Evolutionary conservation across 2,329 filamentous ascomycete genomes (phyloP), one percentile per base, ranked within the genome.

Genomic region (Cadophora luteo-olivacea): DNA sequence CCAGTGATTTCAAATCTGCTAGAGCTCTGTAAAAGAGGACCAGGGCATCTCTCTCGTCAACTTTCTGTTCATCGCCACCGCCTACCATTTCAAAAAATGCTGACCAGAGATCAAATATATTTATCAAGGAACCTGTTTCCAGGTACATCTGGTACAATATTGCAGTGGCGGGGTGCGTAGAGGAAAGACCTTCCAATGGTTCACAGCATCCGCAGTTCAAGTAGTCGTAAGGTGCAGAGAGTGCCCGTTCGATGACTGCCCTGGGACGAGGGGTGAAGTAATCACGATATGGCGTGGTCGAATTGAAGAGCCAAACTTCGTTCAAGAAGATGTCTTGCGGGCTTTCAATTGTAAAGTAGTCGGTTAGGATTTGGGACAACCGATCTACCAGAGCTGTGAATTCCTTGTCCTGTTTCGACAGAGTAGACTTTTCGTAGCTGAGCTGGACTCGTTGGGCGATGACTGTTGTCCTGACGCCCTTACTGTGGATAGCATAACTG

Each of bases 21-120:
- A 98, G 80, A 5, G 88, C 92, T 69, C 89, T 87, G 79, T 97
- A 97, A 80, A 98, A 99, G 81, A 92, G 81, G 52, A 93, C 89
- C 80, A 93, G 84, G 8, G 84, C 85, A 58, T 84, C 84, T 72
- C 87, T 82, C 78, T 89, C 87, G 16, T 82, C 81, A 11, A 80
- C 80, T 1, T 83, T 82, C 1, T 73, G 70, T 12, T 74, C 75
- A 12, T 76, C 79, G 55, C 76, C 75, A 48, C 69, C 70, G 16
- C 71, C 72, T 24, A 91, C 81, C 36, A 92, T 85, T 19, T 87
- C 86, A 72, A 86, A 85, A 78, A 93, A 97, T 3, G 93, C 92
- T 14, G 88, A 86, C 91, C 92, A 94, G 58, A 96, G 78, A 80
- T 97, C 93, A 38, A 88, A 90, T 61, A 91, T 89, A 74, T 96